Evolutionary conservation across 148 eudicot genomes (phyloP).

Genomic region (Beta vulgaris): DNA sequence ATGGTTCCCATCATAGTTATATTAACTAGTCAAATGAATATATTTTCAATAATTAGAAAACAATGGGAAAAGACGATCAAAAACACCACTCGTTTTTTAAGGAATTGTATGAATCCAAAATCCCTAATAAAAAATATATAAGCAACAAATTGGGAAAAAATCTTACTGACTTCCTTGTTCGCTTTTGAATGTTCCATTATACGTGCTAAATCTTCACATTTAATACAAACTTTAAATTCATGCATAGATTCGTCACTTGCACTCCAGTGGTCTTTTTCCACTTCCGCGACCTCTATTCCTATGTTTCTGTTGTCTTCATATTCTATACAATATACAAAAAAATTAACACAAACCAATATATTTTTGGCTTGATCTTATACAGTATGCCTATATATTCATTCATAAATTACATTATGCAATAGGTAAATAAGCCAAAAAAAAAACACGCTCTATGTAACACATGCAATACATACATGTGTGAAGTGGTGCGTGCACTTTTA

Average conservation of each 20-base stretch:
- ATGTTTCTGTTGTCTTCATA: conserved; percentile 21
- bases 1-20: conserved; percentile 25
- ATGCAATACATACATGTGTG: neutral
- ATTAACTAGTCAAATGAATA: conserved; percentile 22
- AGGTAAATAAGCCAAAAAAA: no score
- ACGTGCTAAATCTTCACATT: conserved; percentile 28
- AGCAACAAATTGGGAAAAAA: no score
- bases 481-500: no score
- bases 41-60: neutral
- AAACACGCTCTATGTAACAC: neutral
- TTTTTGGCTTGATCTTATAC: no score
- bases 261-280: conserved; percentile 23
- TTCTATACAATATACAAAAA: no score
- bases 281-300: conserved; percentile 19
- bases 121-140: no score
- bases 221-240: conserved; percentile 32
- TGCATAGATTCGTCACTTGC: conserved; percentile 25
- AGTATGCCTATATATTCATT: no score
- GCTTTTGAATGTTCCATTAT: conserved; percentile 29
- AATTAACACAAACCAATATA: no score
- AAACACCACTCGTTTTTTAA: no score
- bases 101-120: no score
- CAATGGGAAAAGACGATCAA: no score
- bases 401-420: no score
- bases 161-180: conserved; percentile 34